A percentile compares a stretch with the other conserved stretches of the same genome.
Conservation (phyloP, 192 early-diverging fungal genomes). For the Fimicolochytrium jonesii region DNA sequence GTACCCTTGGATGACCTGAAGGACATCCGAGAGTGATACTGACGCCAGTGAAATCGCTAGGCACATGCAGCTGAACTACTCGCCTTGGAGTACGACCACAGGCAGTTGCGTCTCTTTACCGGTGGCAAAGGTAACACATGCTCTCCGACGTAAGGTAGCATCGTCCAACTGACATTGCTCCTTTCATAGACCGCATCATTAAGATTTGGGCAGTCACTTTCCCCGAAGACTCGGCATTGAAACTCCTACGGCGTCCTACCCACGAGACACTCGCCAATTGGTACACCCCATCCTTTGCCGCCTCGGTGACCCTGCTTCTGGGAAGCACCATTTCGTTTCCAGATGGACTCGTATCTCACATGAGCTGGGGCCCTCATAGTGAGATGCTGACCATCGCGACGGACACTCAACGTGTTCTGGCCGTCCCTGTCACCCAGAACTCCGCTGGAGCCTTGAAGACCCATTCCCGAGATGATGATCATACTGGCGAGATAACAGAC, state of each 20-base stretch:
- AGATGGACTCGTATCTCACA: neutral
- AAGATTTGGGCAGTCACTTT: conserved; percentile 35
- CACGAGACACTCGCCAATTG: neutral
- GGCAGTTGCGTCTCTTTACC: conserved; percentile 25
- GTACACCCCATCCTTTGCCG: neutral
- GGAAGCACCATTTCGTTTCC: neutral
- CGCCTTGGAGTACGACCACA: conserved; percentile 18
- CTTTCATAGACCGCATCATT: conserved; percentile 27
- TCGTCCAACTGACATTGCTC: neutral
- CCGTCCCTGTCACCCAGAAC: neutral
- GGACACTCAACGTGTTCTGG: neutral
- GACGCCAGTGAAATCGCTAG: conserved; percentile 15
- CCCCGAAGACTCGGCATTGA: neutral
- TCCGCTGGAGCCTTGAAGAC: neutral
- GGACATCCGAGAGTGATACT: no score
- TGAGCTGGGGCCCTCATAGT: neutral
- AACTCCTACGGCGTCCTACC: neutral
- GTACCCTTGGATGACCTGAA: no score
- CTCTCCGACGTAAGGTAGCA: neutral
- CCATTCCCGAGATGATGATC: conserved; percentile 46
- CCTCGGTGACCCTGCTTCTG: neutral
- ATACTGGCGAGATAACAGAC: conserved; percentile 27
- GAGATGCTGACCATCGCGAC: conserved; percentile 2
- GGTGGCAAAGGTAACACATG: conserved; percentile 25
- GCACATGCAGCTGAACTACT: conserved; percentile 34